Percentiles rank a stretch among this genome's conserved stretches.
These are phyloP conservation scores for Rosa hybrid DNA, from an alignment of 331 rosid species.

Conservation along the genomic window DNA sequence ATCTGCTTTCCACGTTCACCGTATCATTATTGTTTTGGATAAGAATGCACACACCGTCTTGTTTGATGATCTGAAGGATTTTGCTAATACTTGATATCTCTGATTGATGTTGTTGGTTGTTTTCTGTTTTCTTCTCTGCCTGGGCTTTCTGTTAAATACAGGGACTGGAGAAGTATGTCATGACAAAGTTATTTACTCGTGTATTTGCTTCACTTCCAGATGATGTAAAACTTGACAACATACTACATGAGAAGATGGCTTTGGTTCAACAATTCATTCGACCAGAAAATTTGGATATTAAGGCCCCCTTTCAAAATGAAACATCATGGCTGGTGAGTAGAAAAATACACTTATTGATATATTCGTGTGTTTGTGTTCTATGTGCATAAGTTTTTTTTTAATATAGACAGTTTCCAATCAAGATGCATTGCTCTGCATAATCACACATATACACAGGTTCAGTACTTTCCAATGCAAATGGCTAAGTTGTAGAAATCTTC, in stretches of 20 bases:
- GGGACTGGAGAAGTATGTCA: conserved; percentile 99
- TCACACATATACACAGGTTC: background rate
- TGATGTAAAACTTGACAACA: conserved; percentile 78
- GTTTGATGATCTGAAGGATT: background rate
- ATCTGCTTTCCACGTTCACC: background rate
- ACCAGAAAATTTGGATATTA: conserved; percentile 93
- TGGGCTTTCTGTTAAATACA: conserved; percentile 39
- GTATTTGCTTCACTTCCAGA: conserved; percentile 92
- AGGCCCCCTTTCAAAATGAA: conserved; percentile 80
- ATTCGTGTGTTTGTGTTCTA: background rate
- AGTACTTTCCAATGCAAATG: background rate
- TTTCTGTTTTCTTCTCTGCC: conserved; percentile 26
- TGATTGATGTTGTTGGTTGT: conserved; percentile 18
- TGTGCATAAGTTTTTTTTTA: background rate
- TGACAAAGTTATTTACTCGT: conserved; percentile 93
- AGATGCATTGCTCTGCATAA: background rate
- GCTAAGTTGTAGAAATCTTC: background rate
- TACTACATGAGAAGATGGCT: conserved; percentile 82
- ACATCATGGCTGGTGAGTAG: conserved; percentile 95
- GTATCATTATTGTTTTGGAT: background rate
- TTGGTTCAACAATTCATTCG: conserved; percentile 85
- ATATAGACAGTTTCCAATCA: background rate
- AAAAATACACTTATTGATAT: conserved; percentile 15
- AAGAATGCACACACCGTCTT: background rate
- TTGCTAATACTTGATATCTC: conserved; percentile 1